Base-by-base conservation (phyloP, 2,329 filamentous ascomycete genomes). In the Endocalyx cinctus region DNA sequence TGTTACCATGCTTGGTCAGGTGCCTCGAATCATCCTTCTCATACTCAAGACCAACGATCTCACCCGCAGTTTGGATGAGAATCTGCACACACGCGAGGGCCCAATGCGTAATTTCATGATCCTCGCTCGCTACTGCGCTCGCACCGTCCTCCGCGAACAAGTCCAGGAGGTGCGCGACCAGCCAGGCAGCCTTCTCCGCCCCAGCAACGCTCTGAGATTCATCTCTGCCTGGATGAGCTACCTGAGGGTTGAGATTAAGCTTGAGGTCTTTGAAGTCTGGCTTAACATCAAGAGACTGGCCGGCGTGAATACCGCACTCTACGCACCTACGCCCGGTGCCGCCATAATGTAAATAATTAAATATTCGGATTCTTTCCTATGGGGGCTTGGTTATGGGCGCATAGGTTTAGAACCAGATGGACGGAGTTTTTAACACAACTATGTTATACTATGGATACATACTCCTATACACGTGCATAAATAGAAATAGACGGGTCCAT, bases 11-110 rank as follows among this genome's bases (percentile, higher is more conserved):
- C 76, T 98, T 5, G 87, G 87, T 29, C 79, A 87, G 50, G 89
- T 98, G 6, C 92, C 92, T 1, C 72, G 88, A 27, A 87, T 98
- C 45, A 95, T 98, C 34, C 72, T 98, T 10, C 70, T 98, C 17
- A 97, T 98, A 46, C 72, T 98, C 42, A 98, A 98, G 66, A 98
- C 92, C 3, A 98, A 98, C 58, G 92, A 98, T 62, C 68, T 98
- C 25, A 98, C 92, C 12, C 80, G 92, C 44, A 92, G 84, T 50
- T 74, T 98, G 13, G 92, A 98, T 57, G 92, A 98, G 67, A 89
- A 84, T 54, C 69, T 94, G 23, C 83, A 89, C 35, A 92, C 86
- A 1, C 71, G 75, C 6, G 73, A 77, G 41, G 80, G 80, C 0
- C 78, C 79, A 4, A 72, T 82, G 43, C 70, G 78, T 29, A 74